Conservation (phyloP, 495 filamentous ascomycete genomes). For the Hyaloscypha hepaticicola region DNA sequence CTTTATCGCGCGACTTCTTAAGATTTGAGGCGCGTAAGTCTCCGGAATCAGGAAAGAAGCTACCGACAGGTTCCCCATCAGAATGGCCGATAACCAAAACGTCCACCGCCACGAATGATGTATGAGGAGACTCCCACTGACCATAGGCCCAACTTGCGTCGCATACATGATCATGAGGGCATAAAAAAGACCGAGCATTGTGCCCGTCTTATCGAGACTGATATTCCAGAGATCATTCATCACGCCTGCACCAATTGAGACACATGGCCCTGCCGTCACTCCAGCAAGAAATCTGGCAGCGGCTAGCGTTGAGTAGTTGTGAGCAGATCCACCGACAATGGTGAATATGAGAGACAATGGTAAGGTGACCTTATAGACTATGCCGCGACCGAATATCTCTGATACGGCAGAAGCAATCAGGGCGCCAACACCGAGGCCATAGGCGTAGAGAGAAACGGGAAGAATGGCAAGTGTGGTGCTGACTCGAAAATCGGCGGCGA, state of each 20-base stretch:
- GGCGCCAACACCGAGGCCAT: slow-evolving; percentile 56
- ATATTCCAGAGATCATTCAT: slow-evolving; percentile 27
- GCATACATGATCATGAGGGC: not conserved
- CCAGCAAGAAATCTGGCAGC: slow-evolving; percentile 62
- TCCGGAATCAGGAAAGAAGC: slow-evolving; percentile 48
- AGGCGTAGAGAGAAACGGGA: slow-evolving; percentile 52
- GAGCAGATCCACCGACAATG: slow-evolving; percentile 55
- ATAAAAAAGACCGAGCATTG: slow-evolving; percentile 6
- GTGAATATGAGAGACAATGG: slow-evolving; percentile 58
- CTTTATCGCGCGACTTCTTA: slow-evolving; percentile 48
- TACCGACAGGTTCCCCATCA: slow-evolving; percentile 38
- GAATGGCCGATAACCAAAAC: slow-evolving; percentile 37
- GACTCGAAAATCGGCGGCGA: slow-evolving; percentile 47
- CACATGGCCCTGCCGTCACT: slow-evolving; percentile 47
- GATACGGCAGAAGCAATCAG: slow-evolving; percentile 56
- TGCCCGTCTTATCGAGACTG: slow-evolving; percentile 12
- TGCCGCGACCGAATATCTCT: slow-evolving; percentile 52
- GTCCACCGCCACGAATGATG: slow-evolving; percentile 62
- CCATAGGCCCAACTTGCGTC: slow-evolving; percentile 9
- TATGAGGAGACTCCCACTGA: slow-evolving; percentile 1
- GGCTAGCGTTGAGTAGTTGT: slow-evolving; percentile 51
- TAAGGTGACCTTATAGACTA: slow-evolving; percentile 47
- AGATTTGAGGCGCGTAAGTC: slow-evolving; percentile 59
- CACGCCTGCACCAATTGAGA: slow-evolving; percentile 54
- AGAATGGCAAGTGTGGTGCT: slow-evolving; percentile 50